Percentiles rank a stretch among this genome's conserved stretches.
These are phyloP conservation scores for Globisporangium nunn DNA, from an alignment of 352 stramenopile species.

Conservation along the genomic window DNA sequence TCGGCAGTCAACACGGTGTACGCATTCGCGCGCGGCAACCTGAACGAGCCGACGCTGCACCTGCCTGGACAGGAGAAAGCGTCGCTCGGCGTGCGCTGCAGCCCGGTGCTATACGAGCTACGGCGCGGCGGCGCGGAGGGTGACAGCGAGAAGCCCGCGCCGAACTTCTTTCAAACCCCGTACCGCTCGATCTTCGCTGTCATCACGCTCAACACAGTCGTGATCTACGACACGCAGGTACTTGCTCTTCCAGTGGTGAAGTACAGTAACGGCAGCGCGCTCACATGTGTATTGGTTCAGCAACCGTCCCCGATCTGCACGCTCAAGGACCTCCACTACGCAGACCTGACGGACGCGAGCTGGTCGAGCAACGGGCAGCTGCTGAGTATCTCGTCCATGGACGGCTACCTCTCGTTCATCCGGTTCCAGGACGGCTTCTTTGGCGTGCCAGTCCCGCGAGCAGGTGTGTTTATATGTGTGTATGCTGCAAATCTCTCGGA, in stretches of 20 bases:
- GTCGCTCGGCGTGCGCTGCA: slow-evolving; percentile 91
- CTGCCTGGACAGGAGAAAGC: slow-evolving; percentile 90
- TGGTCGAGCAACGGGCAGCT: slow-evolving; percentile 89
- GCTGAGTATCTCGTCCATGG: slow-evolving; percentile 92
- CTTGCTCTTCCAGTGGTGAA: neutral
- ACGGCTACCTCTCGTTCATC: slow-evolving; percentile 94
- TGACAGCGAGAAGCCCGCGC: neutral
- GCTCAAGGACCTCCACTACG: slow-evolving; percentile 91
- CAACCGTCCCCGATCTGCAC: slow-evolving; percentile 83
- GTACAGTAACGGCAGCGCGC: no score
- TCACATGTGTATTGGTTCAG: slow-evolving; percentile 19
- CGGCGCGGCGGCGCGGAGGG: slow-evolving; percentile 12
- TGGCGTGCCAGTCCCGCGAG: slow-evolving; percentile 22
- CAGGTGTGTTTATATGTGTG: slow-evolving; percentile 4
- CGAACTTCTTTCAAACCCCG: slow-evolving; percentile 76
- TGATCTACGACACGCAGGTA: slow-evolving; percentile 95
- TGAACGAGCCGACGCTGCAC: slow-evolving; percentile 88
- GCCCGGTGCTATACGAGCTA: slow-evolving; percentile 89
- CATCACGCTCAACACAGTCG: slow-evolving; percentile 88
- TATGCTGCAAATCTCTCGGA: neutral
- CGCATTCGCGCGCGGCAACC: slow-evolving; percentile 91
- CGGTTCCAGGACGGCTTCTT: slow-evolving; percentile 88
- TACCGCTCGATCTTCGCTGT: slow-evolving; percentile 91
- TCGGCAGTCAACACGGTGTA: slow-evolving; percentile 83
- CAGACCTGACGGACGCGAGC: slow-evolving; percentile 90